phyloP scores from a whole-genome alignment of 768 basidiomycete genomes.

The Amanita phalloides region DNA sequence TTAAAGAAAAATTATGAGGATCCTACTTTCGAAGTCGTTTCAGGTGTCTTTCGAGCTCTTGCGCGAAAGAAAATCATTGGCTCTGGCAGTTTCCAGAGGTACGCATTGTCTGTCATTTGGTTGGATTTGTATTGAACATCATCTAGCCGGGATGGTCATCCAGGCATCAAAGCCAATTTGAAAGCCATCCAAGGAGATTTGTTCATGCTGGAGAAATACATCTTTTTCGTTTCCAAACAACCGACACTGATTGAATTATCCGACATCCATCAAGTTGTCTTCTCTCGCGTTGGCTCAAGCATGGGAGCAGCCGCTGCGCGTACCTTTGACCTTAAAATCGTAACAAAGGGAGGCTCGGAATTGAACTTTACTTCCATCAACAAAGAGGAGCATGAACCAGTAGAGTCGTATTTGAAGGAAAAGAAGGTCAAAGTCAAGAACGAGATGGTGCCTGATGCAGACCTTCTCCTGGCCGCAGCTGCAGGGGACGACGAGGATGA shows the following conservation, averaged over 20 bases:
- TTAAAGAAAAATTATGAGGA: constrained; percentile 92
- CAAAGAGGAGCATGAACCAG: constrained; percentile 88
- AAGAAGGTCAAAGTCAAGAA: constrained; percentile 94
- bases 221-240: constrained; percentile 96
- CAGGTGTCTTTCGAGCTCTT: constrained; percentile 84
- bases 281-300: constrained; percentile 87
- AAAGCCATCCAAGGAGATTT: constrained; percentile 96
- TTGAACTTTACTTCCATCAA: constrained; percentile 88
- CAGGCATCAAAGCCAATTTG: constrained; percentile 95
- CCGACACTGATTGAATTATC: constrained; percentile 84
- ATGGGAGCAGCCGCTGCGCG: constrained; percentile 76
- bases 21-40: constrained; percentile 92
- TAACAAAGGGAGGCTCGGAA: constrained; percentile 76
- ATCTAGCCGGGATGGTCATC: constrained; percentile 73
- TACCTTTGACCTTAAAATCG: constrained; percentile 89
- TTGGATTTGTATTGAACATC: background rate
- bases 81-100: constrained; percentile 81
- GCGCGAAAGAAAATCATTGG: constrained; percentile 89
- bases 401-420: constrained; percentile 75
- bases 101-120: constrained; percentile 6
- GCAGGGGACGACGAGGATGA: constrained; percentile 67
- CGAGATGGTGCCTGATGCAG: constrained; percentile 86
- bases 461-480: constrained; percentile 57
- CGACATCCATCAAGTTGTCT: constrained; percentile 83
- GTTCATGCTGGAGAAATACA: constrained; percentile 95